A percentile compares a stretch with the other conserved stretches of the same genome.
These are phyloP conservation scores for Mycena albidolilacea DNA, from an alignment of 768 basidiomycete genomes.

Conservation along the genomic window DNA sequence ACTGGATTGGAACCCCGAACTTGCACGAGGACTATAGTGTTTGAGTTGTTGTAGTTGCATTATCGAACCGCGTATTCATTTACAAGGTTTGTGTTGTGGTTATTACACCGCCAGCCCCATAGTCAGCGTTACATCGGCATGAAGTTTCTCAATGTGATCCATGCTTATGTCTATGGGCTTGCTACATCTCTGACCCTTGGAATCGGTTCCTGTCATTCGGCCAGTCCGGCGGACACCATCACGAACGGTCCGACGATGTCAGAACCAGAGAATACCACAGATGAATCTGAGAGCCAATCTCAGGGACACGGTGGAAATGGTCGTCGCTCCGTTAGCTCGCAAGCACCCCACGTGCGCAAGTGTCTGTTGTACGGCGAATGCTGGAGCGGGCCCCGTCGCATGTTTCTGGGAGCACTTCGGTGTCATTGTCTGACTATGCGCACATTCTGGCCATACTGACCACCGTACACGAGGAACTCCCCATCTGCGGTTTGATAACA, in stretches of 20 bases:
- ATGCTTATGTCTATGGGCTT: slow-evolving; percentile 86
- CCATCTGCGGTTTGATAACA: slow-evolving; percentile 79
- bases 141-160: slow-evolving; percentile 83
- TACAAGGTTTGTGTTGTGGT: too few species aligned
- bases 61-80: too few species aligned
- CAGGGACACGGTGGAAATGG: slow-evolving; percentile 52
- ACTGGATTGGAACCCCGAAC: too few species aligned
- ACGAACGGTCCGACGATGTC: slow-evolving; percentile 50
- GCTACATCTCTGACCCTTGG: slow-evolving; percentile 80
- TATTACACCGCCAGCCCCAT: too few species aligned
- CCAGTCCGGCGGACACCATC: slow-evolving; percentile 57
- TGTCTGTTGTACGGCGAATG: slow-evolving; percentile 67
- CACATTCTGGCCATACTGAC: slow-evolving; percentile 78
- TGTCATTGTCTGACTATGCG: slow-evolving; percentile 82
- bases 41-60: too few species aligned
- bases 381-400: slow-evolving; percentile 63
- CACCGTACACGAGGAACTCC: slow-evolving; percentile 79
- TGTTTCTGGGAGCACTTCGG: slow-evolving; percentile 62
- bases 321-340: slow-evolving; percentile 63
- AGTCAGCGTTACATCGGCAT: too few species aligned
- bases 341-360: slow-evolving; percentile 70
- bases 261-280: slow-evolving; percentile 43
- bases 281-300: slow-evolving; percentile 47
- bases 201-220: slow-evolving; percentile 54
- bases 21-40: too few species aligned